A percentile compares a stretch with the other conserved stretches of the same genome.
phyloP scores from a whole-genome alignment of 202 grass and related monocot genomes.

The Zizania palustris region DNA sequence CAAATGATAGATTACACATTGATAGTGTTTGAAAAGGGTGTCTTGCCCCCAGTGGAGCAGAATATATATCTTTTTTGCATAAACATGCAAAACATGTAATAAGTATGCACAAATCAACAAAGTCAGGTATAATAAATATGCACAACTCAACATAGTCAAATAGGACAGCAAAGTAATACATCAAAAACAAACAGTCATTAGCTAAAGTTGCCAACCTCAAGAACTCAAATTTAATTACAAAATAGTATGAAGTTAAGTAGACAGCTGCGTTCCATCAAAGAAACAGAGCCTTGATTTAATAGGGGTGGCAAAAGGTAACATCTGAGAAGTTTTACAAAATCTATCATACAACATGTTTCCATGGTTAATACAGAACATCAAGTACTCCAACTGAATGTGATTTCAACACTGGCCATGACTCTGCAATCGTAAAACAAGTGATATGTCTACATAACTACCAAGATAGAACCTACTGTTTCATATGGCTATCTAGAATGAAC shows the following conservation, averaged over 20 bases:
- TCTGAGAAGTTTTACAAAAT: slow-evolving; percentile 38
- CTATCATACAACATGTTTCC: slow-evolving; percentile 49
- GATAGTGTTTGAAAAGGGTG: slow-evolving; percentile 10
- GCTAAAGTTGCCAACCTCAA: slow-evolving; percentile 13
- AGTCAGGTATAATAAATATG: background rate
- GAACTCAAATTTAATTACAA: slow-evolving; percentile 33
- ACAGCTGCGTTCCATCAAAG: slow-evolving; percentile 29
- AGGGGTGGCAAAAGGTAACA: slow-evolving; percentile 23
- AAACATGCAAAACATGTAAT: slow-evolving; percentile 17
- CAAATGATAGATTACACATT: slow-evolving; percentile 2
- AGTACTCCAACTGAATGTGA: slow-evolving; percentile 38
- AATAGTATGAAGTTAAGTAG: slow-evolving; percentile 14
- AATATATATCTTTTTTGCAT: background rate
- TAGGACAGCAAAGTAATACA: slow-evolving; percentile 17
- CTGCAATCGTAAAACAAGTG: slow-evolving; percentile 33
- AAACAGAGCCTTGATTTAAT: slow-evolving; percentile 16
- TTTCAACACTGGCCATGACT: slow-evolving; percentile 49
- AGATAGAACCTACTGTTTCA: slow-evolving; percentile 27
- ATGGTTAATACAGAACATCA: slow-evolving; percentile 49
- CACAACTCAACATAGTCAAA: slow-evolving; percentile 22
- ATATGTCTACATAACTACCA: slow-evolving; percentile 32
- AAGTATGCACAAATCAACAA: background rate
- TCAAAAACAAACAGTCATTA: slow-evolving; percentile 14
- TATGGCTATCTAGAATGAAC: slow-evolving; percentile 56
- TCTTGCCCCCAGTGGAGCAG: slow-evolving; percentile 12